A percentile compares a stretch with the other conserved stretches of the same genome.
phyloP scores from a whole-genome alignment of 1,139 yeast genomes.

The Saccharomyces hybrid region DNA sequence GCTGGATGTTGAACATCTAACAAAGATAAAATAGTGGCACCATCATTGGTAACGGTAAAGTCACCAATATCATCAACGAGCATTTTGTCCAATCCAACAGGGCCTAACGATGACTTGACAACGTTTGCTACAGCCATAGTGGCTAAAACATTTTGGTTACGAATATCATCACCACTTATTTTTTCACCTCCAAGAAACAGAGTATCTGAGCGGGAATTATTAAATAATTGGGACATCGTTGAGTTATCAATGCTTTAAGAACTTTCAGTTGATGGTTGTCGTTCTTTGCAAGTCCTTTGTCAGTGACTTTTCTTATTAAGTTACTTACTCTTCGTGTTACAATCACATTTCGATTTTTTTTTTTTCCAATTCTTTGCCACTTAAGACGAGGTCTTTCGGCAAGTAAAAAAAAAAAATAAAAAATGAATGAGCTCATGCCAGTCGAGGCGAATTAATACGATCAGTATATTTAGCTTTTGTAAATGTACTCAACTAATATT shows the following conservation, averaged over 20 bases:
- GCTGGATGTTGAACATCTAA: constrained; percentile 99
- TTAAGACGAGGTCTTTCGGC: constrained; percentile 2
- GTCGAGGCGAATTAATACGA: too few species aligned
- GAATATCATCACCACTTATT: constrained; percentile 89
- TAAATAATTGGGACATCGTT: constrained; percentile 47
- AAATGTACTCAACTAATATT: neutral
- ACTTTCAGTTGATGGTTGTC: neutral
- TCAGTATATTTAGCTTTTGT: neutral
- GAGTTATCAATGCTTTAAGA: neutral
- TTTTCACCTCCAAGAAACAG: constrained; percentile 94
- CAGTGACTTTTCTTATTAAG: constrained; percentile 22
- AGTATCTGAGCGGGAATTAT: constrained; percentile 81
- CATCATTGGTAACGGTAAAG: constrained; percentile 97
- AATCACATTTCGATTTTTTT: neutral
- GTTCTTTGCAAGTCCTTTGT: neutral
- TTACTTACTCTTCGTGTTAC: constrained; percentile 54
- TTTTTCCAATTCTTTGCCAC: neutral
- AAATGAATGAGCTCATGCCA: too few species aligned
- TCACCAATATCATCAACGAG: constrained; percentile 98
- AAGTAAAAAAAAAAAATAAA: neutral
- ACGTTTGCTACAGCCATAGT: constrained; percentile 97
- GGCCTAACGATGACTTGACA: constrained; percentile 93
- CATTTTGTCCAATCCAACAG: constrained; percentile 98
- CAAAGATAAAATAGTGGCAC: constrained; percentile 87
- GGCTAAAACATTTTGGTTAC: constrained; percentile 93